Base-by-base conservation (phyloP, 1,139 yeast genomes). In the Scheffersomyces insectosa region DNA sequence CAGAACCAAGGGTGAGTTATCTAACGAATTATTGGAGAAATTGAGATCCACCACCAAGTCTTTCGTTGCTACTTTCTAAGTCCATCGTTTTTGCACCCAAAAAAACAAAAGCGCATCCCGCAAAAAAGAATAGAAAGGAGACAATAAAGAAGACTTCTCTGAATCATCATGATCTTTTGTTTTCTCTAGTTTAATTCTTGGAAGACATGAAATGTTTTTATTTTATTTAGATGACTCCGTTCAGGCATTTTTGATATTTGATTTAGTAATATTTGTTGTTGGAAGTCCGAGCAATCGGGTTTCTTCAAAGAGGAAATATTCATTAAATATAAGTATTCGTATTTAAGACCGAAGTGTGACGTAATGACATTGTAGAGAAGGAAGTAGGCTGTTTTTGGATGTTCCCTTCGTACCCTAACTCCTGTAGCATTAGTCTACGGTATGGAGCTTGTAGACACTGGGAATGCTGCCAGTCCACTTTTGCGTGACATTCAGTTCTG, bases 1-100 rank as follows among this genome's bases (percentile, higher is more conserved):
- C 74, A 85, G 82, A 75, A 83, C 78, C 65, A 81, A 84, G 78
- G 99, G 99, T 80, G 88, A 86, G 77, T 83, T 93, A 67, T 78
- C 96, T 61, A 82, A 88, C 72, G 97, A 90, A 66, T 76, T 80
- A 68, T 82, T 95, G 74, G 95, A 79, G 53, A 80, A 85, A 76
- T 87, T 93, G 79, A 90, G 85, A 83, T 60, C 85, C 66, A 93
- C 89, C 64, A 88, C 98, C 64, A 93, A 88, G 79, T 77, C 93
- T 65, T 93, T 93, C 76, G 83, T 85, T 69, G 88, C 95, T 68
- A 82, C 96, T 68, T 89, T 88, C 80, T 72, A 72, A 70, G 62
- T 45, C 45, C 30, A 32, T 28, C 38, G 36, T 37, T 36, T 20
- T 29, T 37, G 40, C 39, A 48, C 43, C 42, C 43, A 46, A 50